Percentiles rank a stretch among this genome's conserved stretches.
phyloP scores from a whole-genome alignment of 2,329 filamentous ascomycete species.

The Scedosporium minutisporum region DNA sequence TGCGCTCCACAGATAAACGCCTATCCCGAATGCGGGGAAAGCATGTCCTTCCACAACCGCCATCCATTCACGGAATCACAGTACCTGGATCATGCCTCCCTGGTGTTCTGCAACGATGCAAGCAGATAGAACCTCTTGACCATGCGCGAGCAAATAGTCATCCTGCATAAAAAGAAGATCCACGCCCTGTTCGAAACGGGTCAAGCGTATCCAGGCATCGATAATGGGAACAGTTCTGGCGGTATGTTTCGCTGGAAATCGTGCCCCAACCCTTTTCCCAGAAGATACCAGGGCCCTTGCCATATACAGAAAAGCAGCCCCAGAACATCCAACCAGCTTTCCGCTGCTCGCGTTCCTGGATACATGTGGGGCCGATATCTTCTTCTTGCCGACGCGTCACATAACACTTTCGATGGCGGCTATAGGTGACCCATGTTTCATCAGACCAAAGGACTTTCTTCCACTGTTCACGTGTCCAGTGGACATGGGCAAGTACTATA shows the following conservation, averaged over 20 bases:
- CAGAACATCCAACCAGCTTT: conserved; percentile 20
- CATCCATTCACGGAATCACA: too few relatives aligned
- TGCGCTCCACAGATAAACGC: too few relatives aligned
- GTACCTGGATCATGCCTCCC: too few relatives aligned
- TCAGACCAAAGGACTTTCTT: neutral
- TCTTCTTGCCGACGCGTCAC: conserved; percentile 6
- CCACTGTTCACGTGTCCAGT: neutral
- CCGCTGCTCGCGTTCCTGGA: conserved; percentile 10
- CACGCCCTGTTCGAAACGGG: neutral
- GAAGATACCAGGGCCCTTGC: conserved; percentile 17
- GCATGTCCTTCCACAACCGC: too few relatives aligned
- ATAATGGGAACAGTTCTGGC: neutral
- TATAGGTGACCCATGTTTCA: neutral
- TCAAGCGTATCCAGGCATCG: neutral
- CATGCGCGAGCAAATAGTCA: too few relatives aligned
- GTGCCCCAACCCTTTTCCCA: conserved; percentile 21
- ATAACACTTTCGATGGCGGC: neutral
- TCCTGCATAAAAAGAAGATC: neutral
- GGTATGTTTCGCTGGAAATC: conserved; percentile 16
- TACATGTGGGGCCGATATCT: neutral
- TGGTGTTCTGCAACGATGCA: too few relatives aligned
- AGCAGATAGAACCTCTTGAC: too few relatives aligned
- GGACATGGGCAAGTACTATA: too few relatives aligned
- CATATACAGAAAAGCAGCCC: conserved; percentile 16
- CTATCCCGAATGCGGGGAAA: too few relatives aligned